Percentiles rank a stretch among this genome's conserved stretches.
Conservation (phyloP, 1,284 basidiomycete genomes). For the Gomphus sp. region DNA sequence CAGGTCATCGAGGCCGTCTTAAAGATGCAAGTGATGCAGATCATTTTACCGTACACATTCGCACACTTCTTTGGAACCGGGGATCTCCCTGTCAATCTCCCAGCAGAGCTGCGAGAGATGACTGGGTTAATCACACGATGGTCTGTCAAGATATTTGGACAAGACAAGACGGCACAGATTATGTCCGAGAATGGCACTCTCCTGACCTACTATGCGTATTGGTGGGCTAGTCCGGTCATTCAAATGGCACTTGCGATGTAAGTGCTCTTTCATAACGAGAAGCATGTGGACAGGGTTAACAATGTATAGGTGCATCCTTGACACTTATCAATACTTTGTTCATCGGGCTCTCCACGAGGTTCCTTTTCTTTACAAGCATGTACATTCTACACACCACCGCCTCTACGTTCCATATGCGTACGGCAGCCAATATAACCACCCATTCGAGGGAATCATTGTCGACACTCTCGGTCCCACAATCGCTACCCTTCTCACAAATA, state of each 20-base stretch:
- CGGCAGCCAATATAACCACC: conserved; percentile 97
- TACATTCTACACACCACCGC: conserved; percentile 94
- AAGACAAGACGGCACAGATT: conserved; percentile 24
- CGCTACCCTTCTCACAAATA: conserved; percentile 60
- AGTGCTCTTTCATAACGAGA: conserved; percentile 26
- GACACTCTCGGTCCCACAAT: conserved; percentile 79
- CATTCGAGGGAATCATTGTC: conserved; percentile 87
- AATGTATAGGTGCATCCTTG: conserved; percentile 78
- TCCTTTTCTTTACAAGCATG: conserved; percentile 83
- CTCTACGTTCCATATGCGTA: conserved; percentile 97
- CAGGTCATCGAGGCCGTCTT: conserved; percentile 77
- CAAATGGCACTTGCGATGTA: conserved; percentile 83
- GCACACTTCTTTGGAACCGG: conserved; percentile 44
- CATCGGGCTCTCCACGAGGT: conserved; percentile 91
- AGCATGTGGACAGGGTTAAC: background rate
- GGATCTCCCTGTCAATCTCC: conserved; percentile 38
- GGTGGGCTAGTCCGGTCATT: conserved; percentile 82
- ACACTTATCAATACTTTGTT: conserved; percentile 97
- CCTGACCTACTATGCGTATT: conserved; percentile 73
- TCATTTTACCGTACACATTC: conserved; percentile 61
- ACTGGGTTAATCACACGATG: conserved; percentile 31
- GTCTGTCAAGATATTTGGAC: conserved; percentile 32
- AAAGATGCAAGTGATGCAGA: conserved; percentile 83
- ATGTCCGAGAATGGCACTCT: conserved; percentile 37
- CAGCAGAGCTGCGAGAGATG: conserved; percentile 33